Conservation (phyloP, 2,329 filamentous ascomycete species). For the Tolypocladium sp. region DNA sequence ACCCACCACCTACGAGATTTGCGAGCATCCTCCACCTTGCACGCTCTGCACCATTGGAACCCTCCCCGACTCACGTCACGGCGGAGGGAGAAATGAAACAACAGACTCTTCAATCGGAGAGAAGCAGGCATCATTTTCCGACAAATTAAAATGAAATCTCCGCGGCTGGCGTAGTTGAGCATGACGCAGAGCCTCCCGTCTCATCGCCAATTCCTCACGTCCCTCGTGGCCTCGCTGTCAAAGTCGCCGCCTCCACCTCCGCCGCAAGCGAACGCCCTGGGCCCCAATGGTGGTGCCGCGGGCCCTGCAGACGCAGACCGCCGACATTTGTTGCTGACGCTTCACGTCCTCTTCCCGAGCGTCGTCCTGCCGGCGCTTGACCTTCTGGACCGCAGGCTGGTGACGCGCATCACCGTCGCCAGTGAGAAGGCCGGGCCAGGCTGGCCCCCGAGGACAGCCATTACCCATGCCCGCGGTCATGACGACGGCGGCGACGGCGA, state of each 20-base stretch:
- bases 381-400: conserved; percentile 68
- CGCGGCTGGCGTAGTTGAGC: background rate
- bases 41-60: background rate
- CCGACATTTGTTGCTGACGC: conserved; percentile 57
- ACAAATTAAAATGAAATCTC: background rate
- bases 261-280: background rate
- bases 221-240: conserved; percentile 35
- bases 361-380: conserved; percentile 79
- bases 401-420: conserved; percentile 40
- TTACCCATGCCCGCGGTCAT: background rate
- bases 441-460: background rate
- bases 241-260: conserved; percentile 9
- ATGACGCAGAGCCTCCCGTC: conserved; percentile 12
- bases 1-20: background rate
- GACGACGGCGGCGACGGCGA: background rate
- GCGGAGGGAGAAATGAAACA: background rate
- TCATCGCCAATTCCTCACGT: conserved; percentile 36
- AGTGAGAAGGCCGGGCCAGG: background rate
- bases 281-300: background rate
- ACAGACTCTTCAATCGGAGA: background rate
- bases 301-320: background rate
- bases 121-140: background rate
- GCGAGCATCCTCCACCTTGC: background rate
- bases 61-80: background rate
- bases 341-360: conserved; percentile 78